Percentiles rank a stretch among this genome's conserved stretches.
phyloP scores from a whole-genome alignment of 768 basidiomycete species.

The Mycena epipterygia region DNA sequence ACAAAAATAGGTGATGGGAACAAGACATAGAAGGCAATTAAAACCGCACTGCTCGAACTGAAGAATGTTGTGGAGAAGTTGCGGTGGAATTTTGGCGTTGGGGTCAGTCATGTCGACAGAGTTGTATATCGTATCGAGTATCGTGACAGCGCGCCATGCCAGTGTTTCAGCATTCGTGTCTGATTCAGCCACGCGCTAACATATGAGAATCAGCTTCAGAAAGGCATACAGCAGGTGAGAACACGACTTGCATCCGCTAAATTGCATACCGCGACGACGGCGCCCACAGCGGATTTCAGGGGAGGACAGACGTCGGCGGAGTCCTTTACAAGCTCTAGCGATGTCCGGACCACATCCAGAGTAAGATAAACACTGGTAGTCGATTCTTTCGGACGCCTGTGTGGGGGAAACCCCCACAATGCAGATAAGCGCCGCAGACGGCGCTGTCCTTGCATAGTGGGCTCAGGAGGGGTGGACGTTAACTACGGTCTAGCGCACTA shows the following conservation, averaged over 20 bases:
- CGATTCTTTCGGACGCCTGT: neutral
- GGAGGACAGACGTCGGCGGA: constrained; percentile 10
- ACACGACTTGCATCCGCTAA: constrained; percentile 9
- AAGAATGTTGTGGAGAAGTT: neutral
- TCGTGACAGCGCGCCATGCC: neutral
- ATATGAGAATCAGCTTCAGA: neutral
- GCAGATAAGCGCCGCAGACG: neutral
- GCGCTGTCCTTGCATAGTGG: neutral
- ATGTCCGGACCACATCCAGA: constrained; percentile 1
- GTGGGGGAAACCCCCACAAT: neutral
- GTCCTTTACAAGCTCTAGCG: neutral
- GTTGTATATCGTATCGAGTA: constrained; percentile 10
- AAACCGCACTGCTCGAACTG: constrained; percentile 15
- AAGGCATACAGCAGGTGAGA: too few relatives aligned
- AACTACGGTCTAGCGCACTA: too few relatives aligned
- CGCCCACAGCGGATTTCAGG: constrained; percentile 12
- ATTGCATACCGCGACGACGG: constrained; percentile 1
- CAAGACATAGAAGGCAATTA: neutral
- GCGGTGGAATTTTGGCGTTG: neutral
- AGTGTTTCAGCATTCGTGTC: constrained; percentile 1
- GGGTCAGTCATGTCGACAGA: neutral
- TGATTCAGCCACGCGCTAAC: constrained; percentile 9
- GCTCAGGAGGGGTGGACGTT: neutral
- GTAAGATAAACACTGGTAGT: neutral
- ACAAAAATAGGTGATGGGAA: neutral